phyloP scores from a whole-genome alignment of 768 basidiomycete genomes.

The Phanerochaete sordida region DNA sequence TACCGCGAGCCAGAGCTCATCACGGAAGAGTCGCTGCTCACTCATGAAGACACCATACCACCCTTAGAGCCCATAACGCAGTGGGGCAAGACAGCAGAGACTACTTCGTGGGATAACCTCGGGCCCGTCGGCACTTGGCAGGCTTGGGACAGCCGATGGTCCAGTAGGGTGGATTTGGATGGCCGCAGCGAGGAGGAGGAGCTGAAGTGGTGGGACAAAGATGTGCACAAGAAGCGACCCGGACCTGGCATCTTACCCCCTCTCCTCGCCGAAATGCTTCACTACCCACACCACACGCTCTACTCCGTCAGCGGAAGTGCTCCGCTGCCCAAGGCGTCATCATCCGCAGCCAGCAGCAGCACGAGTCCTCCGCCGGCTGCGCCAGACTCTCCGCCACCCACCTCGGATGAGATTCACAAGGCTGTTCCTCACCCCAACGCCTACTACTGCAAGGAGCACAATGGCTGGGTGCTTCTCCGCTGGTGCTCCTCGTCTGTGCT shows the following conservation, averaged over 20 bases:
- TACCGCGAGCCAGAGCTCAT: conserved; percentile 14
- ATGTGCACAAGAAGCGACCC: conserved; percentile 52
- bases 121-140: background rate
- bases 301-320: conserved; percentile 51
- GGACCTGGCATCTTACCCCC: conserved; percentile 72
- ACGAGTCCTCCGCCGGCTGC: conserved; percentile 19
- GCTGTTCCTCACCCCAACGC: conserved; percentile 80
- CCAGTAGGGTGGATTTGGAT: conserved; percentile 44
- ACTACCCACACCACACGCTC: conserved; percentile 69
- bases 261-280: conserved; percentile 60
- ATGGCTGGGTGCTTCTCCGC: conserved; percentile 75
- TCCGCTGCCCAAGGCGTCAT: conserved; percentile 28
- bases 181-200: conserved; percentile 62
- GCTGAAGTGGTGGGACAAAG: conserved; percentile 62
- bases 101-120: background rate
- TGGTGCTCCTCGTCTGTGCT: conserved; percentile 63
- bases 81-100: background rate
- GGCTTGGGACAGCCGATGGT: background rate
- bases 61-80: conserved; percentile 3
- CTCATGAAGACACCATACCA: conserved; percentile 6
- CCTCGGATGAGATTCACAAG: conserved; percentile 61
- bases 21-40: background rate
- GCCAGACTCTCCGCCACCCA: conserved; percentile 34
- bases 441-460: conserved; percentile 79
- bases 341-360: conserved; percentile 16